These are phyloP conservation scores for Didymella lethalis DNA, from an alignment of 2,329 filamentous ascomycete species.

Conservation along the genomic window DNA sequence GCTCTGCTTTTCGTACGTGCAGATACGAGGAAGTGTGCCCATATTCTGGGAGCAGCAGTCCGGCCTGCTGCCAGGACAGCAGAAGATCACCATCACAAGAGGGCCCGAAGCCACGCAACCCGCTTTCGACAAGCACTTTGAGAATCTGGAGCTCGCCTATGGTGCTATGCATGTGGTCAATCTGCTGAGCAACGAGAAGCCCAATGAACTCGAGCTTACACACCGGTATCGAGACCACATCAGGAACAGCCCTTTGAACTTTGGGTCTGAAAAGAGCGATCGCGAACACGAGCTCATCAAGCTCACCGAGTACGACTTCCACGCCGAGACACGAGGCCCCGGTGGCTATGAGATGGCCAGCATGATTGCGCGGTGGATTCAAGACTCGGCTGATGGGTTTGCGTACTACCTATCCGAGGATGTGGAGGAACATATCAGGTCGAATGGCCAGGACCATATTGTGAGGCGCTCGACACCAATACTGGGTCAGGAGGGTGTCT, in stretches of 20 bases:
- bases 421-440: slow-evolving; percentile 60
- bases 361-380: slow-evolving; percentile 80
- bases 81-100: slow-evolving; percentile 90
- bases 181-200: slow-evolving; percentile 87
- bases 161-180: slow-evolving; percentile 93
- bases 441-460: slow-evolving; percentile 53
- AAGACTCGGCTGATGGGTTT: slow-evolving; percentile 82
- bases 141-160: slow-evolving; percentile 83
- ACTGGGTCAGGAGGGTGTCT: slow-evolving; percentile 92
- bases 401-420: slow-evolving; percentile 90
- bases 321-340: slow-evolving; percentile 88
- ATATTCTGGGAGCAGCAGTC: slow-evolving; percentile 97
- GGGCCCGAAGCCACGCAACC: slow-evolving; percentile 91
- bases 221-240: slow-evolving; percentile 81
- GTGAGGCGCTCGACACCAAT: slow-evolving; percentile 67
- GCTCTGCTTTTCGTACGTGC: slow-evolving; percentile 90
- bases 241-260: slow-evolving; percentile 73
- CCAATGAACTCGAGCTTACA: slow-evolving; percentile 84
- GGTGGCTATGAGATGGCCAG: slow-evolving; percentile 90
- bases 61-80: slow-evolving; percentile 86
- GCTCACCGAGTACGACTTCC: slow-evolving; percentile 93
- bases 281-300: slow-evolving; percentile 76
- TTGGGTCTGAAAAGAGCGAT: slow-evolving; percentile 61
- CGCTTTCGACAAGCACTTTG: slow-evolving; percentile 94
- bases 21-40: slow-evolving; percentile 90